Percentiles rank a stretch among this genome's conserved stretches.
Conservation (phyloP, 805 yeast genomes). For the Kuraishia molischiana region DNA sequence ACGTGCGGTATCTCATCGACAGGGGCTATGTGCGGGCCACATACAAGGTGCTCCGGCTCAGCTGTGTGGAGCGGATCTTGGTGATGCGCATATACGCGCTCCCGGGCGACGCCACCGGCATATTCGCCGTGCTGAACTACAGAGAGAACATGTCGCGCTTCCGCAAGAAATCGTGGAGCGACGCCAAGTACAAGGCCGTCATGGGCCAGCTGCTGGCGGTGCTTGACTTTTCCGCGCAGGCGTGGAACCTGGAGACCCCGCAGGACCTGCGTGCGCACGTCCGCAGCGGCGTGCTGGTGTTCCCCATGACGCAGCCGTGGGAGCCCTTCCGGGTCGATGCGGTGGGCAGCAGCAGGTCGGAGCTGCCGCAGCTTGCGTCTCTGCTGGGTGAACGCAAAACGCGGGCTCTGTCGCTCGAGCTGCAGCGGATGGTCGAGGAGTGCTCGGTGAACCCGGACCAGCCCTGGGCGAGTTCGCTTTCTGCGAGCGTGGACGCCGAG, state of each 20-base stretch:
- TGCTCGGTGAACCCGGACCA: constrained; percentile 5
- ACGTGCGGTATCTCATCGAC: constrained; percentile 32
- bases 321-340: not conserved
- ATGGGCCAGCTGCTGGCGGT: constrained; percentile 27
- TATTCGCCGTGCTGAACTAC: constrained; percentile 22
- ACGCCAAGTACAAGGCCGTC: constrained; percentile 16
- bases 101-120: constrained; percentile 32
- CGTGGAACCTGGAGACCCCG: constrained; percentile 23
- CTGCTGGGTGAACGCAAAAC: no score
- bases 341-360: not conserved
- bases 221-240: constrained; percentile 29
- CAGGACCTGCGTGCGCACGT: constrained; percentile 4
- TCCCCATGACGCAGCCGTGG: constrained; percentile 9
- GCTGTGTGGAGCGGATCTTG: constrained; percentile 9
- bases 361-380: not conserved
- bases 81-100: constrained; percentile 36
- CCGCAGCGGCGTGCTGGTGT: constrained; percentile 6
- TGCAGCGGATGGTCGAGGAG: not conserved
- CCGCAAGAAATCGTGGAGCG: constrained; percentile 28
- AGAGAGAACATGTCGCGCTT: constrained; percentile 11
- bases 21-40: constrained; percentile 35
- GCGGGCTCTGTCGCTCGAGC: not conserved
- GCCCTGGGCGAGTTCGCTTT: not conserved
- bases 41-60: constrained; percentile 17
- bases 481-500: constrained; percentile 6